A percentile compares a stretch with the other conserved stretches of the same genome.
phyloP scores from a whole-genome alignment of 2,329 filamentous ascomycete genomes.

The Apiospora arundinis region DNA sequence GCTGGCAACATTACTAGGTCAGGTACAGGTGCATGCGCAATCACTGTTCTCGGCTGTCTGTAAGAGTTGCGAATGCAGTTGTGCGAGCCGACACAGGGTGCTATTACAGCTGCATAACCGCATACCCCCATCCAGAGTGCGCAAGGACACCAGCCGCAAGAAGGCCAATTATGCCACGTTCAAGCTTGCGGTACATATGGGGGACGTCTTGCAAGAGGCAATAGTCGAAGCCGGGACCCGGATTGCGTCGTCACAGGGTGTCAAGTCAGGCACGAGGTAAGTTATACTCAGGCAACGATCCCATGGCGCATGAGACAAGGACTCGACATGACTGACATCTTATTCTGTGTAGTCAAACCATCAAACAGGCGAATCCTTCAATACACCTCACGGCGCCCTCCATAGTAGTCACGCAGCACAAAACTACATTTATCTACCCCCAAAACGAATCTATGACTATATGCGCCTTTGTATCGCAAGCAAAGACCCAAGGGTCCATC shows the following conservation, averaged over 20 bases:
- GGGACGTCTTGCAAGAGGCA: background rate
- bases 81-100: background rate
- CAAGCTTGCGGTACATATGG: background rate
- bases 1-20: background rate
- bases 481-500: background rate
- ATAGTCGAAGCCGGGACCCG: background rate
- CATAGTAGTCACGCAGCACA: background rate
- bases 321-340: background rate
- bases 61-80: background rate
- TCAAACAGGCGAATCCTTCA: background rate
- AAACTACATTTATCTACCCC: background rate
- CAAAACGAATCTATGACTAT: background rate
- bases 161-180: background rate
- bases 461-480: background rate
- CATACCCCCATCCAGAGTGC: background rate
- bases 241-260: background rate
- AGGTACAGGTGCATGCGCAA: background rate
- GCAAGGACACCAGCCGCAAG: background rate
- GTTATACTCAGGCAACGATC: too few species aligned
- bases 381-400: background rate
- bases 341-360: rapidly evolving
- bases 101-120: background rate
- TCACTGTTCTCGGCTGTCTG: background rate
- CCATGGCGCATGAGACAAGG: background rate
- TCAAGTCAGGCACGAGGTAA: background rate